Evolutionary conservation across 2,329 filamentous ascomycete genomes (phyloP).

Genomic region (Chaetoscypha palmicola): DNA sequence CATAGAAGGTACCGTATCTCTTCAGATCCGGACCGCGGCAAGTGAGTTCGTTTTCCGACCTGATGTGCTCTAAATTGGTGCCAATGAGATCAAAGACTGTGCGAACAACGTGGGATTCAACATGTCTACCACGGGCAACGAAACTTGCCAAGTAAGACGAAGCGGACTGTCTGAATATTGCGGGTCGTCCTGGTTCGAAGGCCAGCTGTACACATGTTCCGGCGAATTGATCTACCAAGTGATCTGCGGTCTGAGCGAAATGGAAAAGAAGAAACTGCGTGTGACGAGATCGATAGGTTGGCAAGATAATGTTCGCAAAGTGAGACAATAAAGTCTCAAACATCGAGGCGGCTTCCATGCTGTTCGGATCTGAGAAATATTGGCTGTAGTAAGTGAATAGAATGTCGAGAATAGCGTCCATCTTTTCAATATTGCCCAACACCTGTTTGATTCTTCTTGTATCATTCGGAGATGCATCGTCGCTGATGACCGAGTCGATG

Average conservation of each 20-base stretch:
- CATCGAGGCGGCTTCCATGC: constrained; percentile 60
- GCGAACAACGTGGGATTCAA: constrained; percentile 69
- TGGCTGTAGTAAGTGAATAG: constrained; percentile 79
- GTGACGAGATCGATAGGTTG: constrained; percentile 85
- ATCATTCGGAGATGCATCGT: constrained; percentile 60
- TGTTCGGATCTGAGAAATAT: constrained; percentile 61
- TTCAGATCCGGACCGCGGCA: constrained; percentile 77
- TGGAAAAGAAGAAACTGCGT: constrained; percentile 96
- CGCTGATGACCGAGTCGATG: constrained; percentile 63
- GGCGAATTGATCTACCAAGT: constrained; percentile 75
- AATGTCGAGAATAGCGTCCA: constrained; percentile 82
- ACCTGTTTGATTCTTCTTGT: constrained; percentile 60
- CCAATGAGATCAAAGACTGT: constrained; percentile 76
- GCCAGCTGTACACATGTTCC: constrained; percentile 68
- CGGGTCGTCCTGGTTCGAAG: constrained; percentile 55
- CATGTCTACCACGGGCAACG: constrained; percentile 79
- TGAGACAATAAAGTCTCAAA: constrained; percentile 77
- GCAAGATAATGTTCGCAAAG: constrained; percentile 81
- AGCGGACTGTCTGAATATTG: constrained; percentile 72
- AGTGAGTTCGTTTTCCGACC: constrained; percentile 61
- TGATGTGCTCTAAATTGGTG: constrained; percentile 67
- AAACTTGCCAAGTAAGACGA: constrained; percentile 93
- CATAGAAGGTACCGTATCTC: constrained; percentile 63
- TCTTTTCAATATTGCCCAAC: constrained; percentile 78
- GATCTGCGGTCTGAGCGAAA: constrained; percentile 76